Conservation (phyloP, 176 grass and related monocot species). For the Guadua angustifolia region DNA sequence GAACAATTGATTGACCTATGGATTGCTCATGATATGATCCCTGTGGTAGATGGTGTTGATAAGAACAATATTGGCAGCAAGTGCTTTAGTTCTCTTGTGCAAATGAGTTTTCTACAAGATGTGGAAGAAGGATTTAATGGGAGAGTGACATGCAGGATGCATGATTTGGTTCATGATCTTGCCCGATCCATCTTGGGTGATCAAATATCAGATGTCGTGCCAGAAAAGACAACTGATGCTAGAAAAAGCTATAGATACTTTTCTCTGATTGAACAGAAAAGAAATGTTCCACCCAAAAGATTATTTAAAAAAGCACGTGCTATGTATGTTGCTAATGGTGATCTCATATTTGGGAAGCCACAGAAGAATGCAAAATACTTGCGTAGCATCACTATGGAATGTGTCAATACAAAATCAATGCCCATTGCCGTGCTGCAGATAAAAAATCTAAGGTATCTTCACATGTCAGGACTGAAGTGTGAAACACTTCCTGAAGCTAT, state of each 20-base stretch:
- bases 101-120: slow-evolving; percentile 31
- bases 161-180: slow-evolving; percentile 38
- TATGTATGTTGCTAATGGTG: background rate
- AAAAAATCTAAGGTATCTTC: slow-evolving; percentile 28
- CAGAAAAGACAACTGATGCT: too few relatives aligned
- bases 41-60: background rate
- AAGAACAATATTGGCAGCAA: too few relatives aligned
- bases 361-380: background rate
- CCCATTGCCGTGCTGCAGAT: background rate
- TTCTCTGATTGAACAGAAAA: too few relatives aligned
- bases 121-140: background rate
- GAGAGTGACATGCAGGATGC: background rate
- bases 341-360: background rate
- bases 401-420: accelerated
- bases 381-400: background rate
- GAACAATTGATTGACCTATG: slow-evolving; percentile 39
- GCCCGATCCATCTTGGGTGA: background rate
- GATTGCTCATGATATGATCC: slow-evolving; percentile 29
- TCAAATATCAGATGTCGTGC: background rate
- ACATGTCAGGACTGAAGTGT: background rate
- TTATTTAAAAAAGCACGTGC: background rate
- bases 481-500: background rate
- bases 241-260: too few relatives aligned
- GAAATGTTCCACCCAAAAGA: too few relatives aligned
- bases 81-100: background rate